Evolutionary conservation across 1,284 basidiomycete species (phyloP).

Genomic region (Moesziomyces sp.): DNA sequence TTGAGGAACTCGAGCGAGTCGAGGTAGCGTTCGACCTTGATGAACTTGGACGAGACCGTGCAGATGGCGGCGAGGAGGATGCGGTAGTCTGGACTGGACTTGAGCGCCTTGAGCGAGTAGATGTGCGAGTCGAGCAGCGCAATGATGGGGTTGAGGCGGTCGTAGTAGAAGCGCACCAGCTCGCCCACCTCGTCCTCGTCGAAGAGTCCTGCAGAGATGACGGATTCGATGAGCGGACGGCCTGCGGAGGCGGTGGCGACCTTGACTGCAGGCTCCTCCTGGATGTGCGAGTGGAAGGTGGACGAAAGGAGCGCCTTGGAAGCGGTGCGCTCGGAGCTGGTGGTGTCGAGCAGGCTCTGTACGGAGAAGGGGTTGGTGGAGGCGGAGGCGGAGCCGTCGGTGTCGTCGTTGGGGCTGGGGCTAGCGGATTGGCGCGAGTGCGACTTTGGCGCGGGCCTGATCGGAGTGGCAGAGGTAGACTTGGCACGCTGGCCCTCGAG

Average conservation of each 20-base stretch:
- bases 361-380: constrained; percentile 46
- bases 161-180: constrained; percentile 44
- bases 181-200: constrained; percentile 43
- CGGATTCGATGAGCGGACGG: constrained; percentile 47
- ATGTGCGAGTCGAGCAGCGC: constrained; percentile 68
- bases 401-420: constrained; percentile 29
- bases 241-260: constrained; percentile 28
- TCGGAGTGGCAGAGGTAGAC: constrained; percentile 9
- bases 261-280: constrained; percentile 45
- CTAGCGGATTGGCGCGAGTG: constrained; percentile 28
- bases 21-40: constrained; percentile 73
- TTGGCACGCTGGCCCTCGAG: constrained; percentile 29
- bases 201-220: constrained; percentile 42
- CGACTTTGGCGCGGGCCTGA: constrained; percentile 24
- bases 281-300: constrained; percentile 43
- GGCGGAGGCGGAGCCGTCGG: constrained; percentile 21
- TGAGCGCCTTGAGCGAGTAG: constrained; percentile 73
- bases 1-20: constrained; percentile 71
- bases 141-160: constrained; percentile 54
- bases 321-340: constrained; percentile 36
- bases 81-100: constrained; percentile 74
- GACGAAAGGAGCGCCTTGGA: constrained; percentile 48
- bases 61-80: constrained; percentile 83
- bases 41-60: constrained; percentile 86
- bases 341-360: constrained; percentile 47